These are phyloP conservation scores for Chrysopogon serrulatus DNA, from an alignment of 176 grass and related monocot species.

Conservation along the genomic window DNA sequence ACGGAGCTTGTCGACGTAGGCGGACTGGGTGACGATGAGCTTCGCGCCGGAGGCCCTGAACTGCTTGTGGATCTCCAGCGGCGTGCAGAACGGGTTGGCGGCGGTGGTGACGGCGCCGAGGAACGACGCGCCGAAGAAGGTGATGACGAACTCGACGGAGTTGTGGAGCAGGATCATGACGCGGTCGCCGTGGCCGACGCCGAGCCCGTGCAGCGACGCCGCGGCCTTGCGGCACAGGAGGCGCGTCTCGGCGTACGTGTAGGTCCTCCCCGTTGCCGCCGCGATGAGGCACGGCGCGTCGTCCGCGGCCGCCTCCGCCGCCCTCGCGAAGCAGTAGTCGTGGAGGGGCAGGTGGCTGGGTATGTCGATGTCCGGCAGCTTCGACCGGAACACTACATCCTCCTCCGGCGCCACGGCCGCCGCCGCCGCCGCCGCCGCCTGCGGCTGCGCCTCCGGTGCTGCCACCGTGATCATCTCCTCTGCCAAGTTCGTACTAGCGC, in stretches of 20 bases:
- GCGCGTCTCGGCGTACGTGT: conserved; percentile 62
- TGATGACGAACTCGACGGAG: conserved; percentile 58
- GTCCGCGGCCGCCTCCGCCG: conserved; percentile 35
- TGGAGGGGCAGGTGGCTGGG: conserved; percentile 57
- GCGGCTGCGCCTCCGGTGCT: conserved; percentile 23
- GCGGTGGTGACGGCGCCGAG: conserved; percentile 70
- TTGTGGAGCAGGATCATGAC: conserved; percentile 76
- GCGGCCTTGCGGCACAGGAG: conserved; percentile 52
- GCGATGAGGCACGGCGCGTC: conserved; percentile 70
- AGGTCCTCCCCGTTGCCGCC: conserved; percentile 42
- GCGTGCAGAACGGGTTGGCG: conserved; percentile 67
- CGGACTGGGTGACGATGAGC: conserved; percentile 59
- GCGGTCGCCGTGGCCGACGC: conserved; percentile 49
- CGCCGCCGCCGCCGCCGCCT: background rate
- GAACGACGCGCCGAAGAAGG: conserved; percentile 66
- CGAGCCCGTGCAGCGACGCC: conserved; percentile 33
- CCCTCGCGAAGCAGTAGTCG: conserved; percentile 72
- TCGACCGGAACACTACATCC: conserved; percentile 76
- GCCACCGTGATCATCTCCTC: conserved; percentile 42
- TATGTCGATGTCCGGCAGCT: conserved; percentile 82
- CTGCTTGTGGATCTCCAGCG: conserved; percentile 79
- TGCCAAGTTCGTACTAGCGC: background rate
- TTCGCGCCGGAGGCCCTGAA: conserved; percentile 40
- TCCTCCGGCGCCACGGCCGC: background rate
- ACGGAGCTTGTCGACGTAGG: conserved; percentile 62